A percentile compares a stretch with the other conserved stretches of the same genome.
These are phyloP conservation scores for Entomortierella chlamydospora DNA, from an alignment of 192 early-diverging fungal genomes.

Conservation along the genomic window DNA sequence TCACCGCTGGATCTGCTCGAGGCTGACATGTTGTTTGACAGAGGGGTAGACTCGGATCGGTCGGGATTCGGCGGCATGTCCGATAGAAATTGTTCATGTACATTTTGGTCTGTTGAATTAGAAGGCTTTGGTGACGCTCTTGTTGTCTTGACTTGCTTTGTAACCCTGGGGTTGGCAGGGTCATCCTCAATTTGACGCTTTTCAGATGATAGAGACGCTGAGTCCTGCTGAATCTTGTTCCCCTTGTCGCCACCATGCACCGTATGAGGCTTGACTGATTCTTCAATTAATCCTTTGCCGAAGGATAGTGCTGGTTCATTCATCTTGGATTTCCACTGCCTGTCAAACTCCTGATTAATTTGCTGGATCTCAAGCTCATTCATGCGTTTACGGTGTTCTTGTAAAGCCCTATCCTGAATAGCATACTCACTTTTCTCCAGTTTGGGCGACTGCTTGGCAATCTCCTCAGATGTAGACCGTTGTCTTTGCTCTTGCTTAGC, in stretches of 20 bases:
- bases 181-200: conserved; percentile 35
- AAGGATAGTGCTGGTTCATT: background rate
- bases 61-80: background rate
- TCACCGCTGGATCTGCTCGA: background rate
- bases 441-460: background rate
- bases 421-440: conserved; percentile 13
- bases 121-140: background rate
- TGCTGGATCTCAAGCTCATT: conserved; percentile 48
- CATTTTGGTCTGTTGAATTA: background rate
- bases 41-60: background rate
- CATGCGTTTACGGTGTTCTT: conserved; percentile 36
- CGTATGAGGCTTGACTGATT: background rate
- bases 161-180: conserved; percentile 2
- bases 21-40: background rate
- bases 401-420: conserved; percentile 19
- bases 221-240: background rate
- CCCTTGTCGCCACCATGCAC: background rate
- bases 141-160: conserved; percentile 22
- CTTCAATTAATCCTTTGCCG: background rate
- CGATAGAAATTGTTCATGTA: background rate
- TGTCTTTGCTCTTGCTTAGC: conserved; percentile 32
- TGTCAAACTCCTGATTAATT: conserved; percentile 50
- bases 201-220: conserved; percentile 1
- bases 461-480: conserved; percentile 30
- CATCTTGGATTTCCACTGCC: conserved; percentile 27